phyloP scores from a whole-genome alignment of 1,284 basidiomycete genomes.

The Phlebopus sp. region DNA sequence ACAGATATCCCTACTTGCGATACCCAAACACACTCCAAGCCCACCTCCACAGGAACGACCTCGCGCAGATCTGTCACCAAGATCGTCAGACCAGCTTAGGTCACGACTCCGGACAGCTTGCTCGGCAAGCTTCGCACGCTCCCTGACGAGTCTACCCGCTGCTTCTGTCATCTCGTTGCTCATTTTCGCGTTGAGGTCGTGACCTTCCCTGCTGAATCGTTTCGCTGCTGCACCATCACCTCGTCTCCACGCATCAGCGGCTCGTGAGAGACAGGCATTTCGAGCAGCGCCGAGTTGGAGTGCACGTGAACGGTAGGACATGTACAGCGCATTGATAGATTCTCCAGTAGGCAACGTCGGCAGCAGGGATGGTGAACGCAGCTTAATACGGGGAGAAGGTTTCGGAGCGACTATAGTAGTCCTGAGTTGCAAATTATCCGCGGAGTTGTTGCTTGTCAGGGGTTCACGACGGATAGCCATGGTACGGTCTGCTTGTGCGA shows the following conservation, averaged over 20 bases:
- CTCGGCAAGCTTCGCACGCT: constrained; percentile 74
- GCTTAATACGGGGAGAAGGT: constrained; percentile 77
- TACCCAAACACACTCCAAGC: constrained; percentile 82
- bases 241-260: constrained; percentile 91
- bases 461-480: constrained; percentile 51
- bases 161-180: constrained; percentile 77
- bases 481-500: constrained; percentile 32
- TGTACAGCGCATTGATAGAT: constrained; percentile 77
- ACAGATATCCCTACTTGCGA: constrained; percentile 57
- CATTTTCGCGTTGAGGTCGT: constrained; percentile 91
- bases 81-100: constrained; percentile 78
- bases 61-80: constrained; percentile 69
- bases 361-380: constrained; percentile 79
- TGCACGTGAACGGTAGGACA: constrained; percentile 81
- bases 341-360: constrained; percentile 88
- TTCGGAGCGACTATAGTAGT: constrained; percentile 78
- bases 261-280: constrained; percentile 92
- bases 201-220: constrained; percentile 89
- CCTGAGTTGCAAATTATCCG: constrained; percentile 61
- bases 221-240: constrained; percentile 95
- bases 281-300: constrained; percentile 90
- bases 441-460: constrained; percentile 47
- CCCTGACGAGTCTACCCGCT: constrained; percentile 76
- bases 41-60: constrained; percentile 82
- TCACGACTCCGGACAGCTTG: constrained; percentile 72